Percentiles rank a stretch among this genome's conserved stretches.
Evolutionary conservation across 129 eudicot genomes (phyloP).

Genomic region (Arctium minus): DNA sequence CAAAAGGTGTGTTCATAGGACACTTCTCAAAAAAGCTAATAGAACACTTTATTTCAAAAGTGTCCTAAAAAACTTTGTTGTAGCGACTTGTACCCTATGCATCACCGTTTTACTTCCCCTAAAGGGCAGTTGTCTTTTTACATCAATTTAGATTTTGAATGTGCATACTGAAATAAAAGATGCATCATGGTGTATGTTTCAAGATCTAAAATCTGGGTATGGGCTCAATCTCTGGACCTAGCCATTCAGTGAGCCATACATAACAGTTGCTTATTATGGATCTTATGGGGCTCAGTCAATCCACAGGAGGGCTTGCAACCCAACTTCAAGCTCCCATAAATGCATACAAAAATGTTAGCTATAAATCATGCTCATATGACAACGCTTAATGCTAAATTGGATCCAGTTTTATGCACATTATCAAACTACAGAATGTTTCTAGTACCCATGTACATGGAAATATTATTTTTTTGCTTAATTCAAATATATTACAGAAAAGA

Average conservation of each 20-base stretch:
- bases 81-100: background rate
- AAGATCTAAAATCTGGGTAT: background rate
- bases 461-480: too few relatives aligned
- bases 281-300: background rate
- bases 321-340: background rate
- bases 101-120: background rate
- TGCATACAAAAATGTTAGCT: background rate
- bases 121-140: background rate
- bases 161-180: background rate
- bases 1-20: too few relatives aligned
- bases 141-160: background rate
- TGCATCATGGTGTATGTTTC: background rate
- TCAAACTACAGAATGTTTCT: background rate
- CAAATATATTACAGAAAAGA: background rate
- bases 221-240: background rate
- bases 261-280: background rate
- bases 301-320: background rate
- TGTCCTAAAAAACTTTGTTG: background rate
- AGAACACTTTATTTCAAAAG: background rate
- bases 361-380: background rate
- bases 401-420: background rate
- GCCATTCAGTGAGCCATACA: background rate
- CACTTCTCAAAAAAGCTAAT: background rate
- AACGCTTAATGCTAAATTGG: background rate
- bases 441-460: background rate